Conservation (phyloP, 1,284 basidiomycete species). For the Ceratobasidium sp. region DNA sequence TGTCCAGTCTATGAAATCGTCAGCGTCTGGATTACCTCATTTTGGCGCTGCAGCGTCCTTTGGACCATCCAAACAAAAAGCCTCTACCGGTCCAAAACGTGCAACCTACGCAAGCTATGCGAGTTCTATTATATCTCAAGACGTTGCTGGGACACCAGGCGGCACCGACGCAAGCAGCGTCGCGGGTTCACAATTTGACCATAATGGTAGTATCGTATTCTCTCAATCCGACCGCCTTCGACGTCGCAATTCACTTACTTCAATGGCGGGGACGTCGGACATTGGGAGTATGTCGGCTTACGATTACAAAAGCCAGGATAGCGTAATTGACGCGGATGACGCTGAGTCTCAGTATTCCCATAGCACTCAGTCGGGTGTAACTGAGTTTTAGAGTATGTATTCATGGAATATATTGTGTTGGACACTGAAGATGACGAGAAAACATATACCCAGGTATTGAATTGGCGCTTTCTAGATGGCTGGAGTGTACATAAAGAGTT, state of each 20-base stretch:
- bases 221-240: conserved; percentile 82
- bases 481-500: no score
- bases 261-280: conserved; percentile 80
- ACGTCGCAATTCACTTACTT: conserved; percentile 78
- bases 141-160: conserved; percentile 70
- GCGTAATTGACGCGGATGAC: conserved; percentile 79
- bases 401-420: not conserved
- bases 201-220: conserved; percentile 73
- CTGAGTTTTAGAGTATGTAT: conserved; percentile 70
- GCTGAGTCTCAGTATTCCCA: conserved; percentile 83
- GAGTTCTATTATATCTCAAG: conserved; percentile 91
- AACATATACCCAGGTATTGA: no score
- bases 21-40: conserved; percentile 90
- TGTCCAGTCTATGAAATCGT: conserved; percentile 91
- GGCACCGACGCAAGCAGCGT: conserved; percentile 72
- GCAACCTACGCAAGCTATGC: conserved; percentile 87
- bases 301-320: conserved; percentile 90
- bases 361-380: conserved; percentile 75
- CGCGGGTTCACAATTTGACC: conserved; percentile 62
- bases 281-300: conserved; percentile 78
- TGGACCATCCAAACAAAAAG: conserved; percentile 71
- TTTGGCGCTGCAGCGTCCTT: conserved; percentile 76
- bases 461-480: no score
- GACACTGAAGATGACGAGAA: not conserved
- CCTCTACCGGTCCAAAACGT: conserved; percentile 73